Conservation (phyloP, 345 rosid species). For the Boechera divaricarpa region DNA sequence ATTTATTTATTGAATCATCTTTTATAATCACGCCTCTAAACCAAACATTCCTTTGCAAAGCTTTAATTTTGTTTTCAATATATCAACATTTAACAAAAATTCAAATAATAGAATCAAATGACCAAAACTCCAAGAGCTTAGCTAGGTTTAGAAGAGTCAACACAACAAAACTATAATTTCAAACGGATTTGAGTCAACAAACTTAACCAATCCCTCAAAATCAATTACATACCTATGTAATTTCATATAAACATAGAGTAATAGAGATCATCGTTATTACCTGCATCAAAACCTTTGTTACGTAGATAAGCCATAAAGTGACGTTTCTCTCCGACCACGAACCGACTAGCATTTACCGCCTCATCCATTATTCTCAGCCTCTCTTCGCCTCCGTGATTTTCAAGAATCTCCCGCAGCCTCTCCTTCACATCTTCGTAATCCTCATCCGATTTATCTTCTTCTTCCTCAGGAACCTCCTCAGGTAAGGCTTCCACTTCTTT, state of each 20-base stretch:
- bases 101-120: neutral
- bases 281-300: conserved; percentile 76
- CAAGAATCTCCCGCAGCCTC: conserved; percentile 44
- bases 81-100: neutral
- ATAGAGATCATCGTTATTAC: conserved; percentile 42
- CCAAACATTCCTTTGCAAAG: neutral
- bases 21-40: neutral
- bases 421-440: conserved; percentile 53
- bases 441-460: conserved; percentile 37
- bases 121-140: neutral
- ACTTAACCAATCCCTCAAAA: neutral
- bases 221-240: neutral
- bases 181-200: neutral
- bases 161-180: neutral
- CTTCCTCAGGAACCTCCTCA: conserved; percentile 2
- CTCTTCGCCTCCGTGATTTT: conserved; percentile 27
- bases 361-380: conserved; percentile 47
- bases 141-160: conserved; percentile 2
- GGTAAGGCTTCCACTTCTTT: conserved; percentile 44
- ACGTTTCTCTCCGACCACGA: conserved; percentile 49
- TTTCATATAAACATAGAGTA: neutral
- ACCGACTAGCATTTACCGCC: conserved; percentile 36
- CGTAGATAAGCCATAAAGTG: conserved; percentile 62
- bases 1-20: neutral
- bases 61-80: neutral